Evolutionary conservation across 2,329 filamentous ascomycete genomes (phyloP), one percentile per base, ranked within the genome.

Genomic region (Epichloe typhina): DNA sequence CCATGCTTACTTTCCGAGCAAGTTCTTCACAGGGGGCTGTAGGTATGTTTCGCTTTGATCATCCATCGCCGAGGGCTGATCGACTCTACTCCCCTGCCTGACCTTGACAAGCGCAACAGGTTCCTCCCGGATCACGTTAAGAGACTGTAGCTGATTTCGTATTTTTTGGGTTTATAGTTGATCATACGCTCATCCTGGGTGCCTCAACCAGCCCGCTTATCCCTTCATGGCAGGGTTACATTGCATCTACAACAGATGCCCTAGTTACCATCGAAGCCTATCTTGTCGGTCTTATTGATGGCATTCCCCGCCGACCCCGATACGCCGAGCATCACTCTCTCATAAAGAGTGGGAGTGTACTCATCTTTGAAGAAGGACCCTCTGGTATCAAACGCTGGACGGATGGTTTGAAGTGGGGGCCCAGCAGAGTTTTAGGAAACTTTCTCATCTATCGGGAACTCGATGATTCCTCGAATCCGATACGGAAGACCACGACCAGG

Each of bases 351-450:
- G 89, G 89, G 33, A 84, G 84, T 56, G 80, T 95, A 38, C 91
- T 95, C 66, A 86, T 95, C 57, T 95, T 94, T 65, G 88, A 94
- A 61, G 88, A 95, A 64, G 83, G 87, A 54, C 83, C 86, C 0
- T 93, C 88, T 0, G 88, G 88, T 4, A 94, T 95, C 69, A 93
- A 93, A 70, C 77, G 89, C 52, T 95, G 89, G 89, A 95, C 88
- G 0, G 89, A 95, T 58, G 88, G 89, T 12, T 79, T 90, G 13
- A 82, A 83, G 11, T 95, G 89, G 89, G 93, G 86, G 57, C 89
- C 89, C 0, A 93, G 83, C 66, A 82, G 85, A n/a, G 90, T 93
- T 42, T 72, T 89, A 49, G 84, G 83, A 51, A 91, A 91, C 63
- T 93, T 88, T 58, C 75, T 94, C 43, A 79, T 93, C 57, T 94